phyloP scores from a whole-genome alignment of 345 rosid genomes.

The Aquilaria malaccensis region DNA sequence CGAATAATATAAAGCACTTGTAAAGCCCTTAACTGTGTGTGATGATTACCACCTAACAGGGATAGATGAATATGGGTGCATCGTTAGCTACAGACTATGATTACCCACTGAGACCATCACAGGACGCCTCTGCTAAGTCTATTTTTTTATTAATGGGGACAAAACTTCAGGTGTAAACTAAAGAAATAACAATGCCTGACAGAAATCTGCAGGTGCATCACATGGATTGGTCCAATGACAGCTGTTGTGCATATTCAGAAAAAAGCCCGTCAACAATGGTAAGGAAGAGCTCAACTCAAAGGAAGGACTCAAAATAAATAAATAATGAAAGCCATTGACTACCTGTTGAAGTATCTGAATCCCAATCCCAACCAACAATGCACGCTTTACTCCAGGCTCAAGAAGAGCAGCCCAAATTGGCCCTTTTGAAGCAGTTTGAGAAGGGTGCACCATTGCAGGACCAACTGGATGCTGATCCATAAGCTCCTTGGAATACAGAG shows the following conservation, averaged over 20 bases:
- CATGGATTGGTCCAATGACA: too few relatives aligned
- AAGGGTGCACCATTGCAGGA: conserved; percentile 66
- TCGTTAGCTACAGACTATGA: too few relatives aligned
- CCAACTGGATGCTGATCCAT: conserved; percentile 47
- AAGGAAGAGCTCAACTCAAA: background rate
- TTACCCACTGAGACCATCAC: too few relatives aligned
- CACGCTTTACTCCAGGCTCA: conserved; percentile 89
- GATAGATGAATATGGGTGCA: too few relatives aligned
- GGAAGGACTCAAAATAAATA: background rate
- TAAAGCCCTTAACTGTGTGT: too few relatives aligned
- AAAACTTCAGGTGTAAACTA: background rate
- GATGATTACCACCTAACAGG: too few relatives aligned
- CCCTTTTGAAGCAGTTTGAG: conserved; percentile 44
- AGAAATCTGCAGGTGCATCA: too few relatives aligned
- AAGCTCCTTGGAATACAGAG: conserved; percentile 61
- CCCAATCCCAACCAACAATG: conserved; percentile 79
- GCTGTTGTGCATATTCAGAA: too few relatives aligned
- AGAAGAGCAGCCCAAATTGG: conserved; percentile 77
- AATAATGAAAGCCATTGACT: conserved; percentile 8
- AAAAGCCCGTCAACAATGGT: background rate
- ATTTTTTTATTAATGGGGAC: too few relatives aligned
- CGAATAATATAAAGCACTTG: too few relatives aligned
- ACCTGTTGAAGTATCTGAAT: conserved; percentile 98
- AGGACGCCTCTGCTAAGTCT: too few relatives aligned
- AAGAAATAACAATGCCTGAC: too few relatives aligned